Base-by-base conservation (phyloP, 768 basidiomycete genomes). In the Russula vinacea region DNA sequence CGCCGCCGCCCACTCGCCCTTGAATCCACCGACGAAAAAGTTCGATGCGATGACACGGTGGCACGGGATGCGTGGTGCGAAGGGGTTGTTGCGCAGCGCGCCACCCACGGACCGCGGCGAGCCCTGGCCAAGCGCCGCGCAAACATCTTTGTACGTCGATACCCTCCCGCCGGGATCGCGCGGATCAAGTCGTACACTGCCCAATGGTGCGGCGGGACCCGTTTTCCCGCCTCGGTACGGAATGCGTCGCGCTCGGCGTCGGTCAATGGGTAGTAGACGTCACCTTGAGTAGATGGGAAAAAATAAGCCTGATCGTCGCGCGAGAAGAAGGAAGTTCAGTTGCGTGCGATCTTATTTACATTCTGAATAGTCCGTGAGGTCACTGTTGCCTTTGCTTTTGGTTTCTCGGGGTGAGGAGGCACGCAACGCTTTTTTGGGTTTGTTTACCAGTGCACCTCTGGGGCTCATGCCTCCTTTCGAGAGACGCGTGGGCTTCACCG, bases 81-180 rank as follows among this genome's bases (percentile, higher is more conserved):
- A 90, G 0, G 88, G 87, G 68, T 89, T 89, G 56, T 77, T 78
- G 47, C 83, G 77, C 32, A 89, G 73, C 0, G 87, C 88, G 37
- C 75, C 78, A 22, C 88, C 88, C n/a, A 87, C 87, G 84, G 86
- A 85, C 19, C 85, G 83, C 35, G 86, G 83, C 6, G 85, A 87
- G 13, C 85, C 85, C 33, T 67, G 60, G 1, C 84, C 83, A 3
- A 84, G 73, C 8, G 79, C 79, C 1, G 69, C 64, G 39, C 79
- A 79, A 22, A 87, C 75, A 10, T 62, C 61, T 19, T 69, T 69
- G 55, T 69, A 69, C 2, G 68, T 69, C 54, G 68, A 56, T 7
- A 69, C 61, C 22, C 58, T 68, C 68, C 64, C 24, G 44, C 54
- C 2, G 68, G 68, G 39, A 69, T 68, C 10, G 9, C 9, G 2